These are phyloP conservation scores for Hygrocybe coccinea DNA, from an alignment of 768 basidiomycete species.

Conservation along the genomic window DNA sequence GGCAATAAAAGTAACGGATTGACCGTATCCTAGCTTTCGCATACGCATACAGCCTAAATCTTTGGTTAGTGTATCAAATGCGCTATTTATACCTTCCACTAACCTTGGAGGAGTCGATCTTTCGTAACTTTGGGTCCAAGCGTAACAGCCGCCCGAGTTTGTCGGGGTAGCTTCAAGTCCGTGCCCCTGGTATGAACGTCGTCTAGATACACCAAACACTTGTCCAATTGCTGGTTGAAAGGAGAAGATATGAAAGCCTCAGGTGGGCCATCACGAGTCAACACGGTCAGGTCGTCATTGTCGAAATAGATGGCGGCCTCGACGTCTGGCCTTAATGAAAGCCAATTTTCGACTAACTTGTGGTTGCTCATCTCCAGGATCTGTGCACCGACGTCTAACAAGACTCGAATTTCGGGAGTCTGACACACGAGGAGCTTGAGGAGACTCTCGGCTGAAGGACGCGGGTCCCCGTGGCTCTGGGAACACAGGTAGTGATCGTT, in stretches of 20 bases:
- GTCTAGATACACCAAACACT: slow-evolving; percentile 47
- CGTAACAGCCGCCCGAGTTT: slow-evolving; percentile 37
- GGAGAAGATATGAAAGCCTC: slow-evolving; percentile 37
- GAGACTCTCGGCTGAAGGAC: slow-evolving; percentile 21
- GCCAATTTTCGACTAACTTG: slow-evolving; percentile 40
- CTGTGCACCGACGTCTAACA: slow-evolving; percentile 55
- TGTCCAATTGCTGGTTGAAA: slow-evolving; percentile 30
- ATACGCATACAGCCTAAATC: slow-evolving; percentile 50
- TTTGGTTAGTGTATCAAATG: slow-evolving; percentile 8
- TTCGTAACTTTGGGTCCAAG: slow-evolving; percentile 49
- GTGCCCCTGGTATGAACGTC: slow-evolving; percentile 53
- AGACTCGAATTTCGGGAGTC: slow-evolving; percentile 38
- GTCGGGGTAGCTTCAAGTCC: slow-evolving; percentile 44
- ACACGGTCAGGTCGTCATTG: slow-evolving; percentile 33
- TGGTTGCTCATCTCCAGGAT: slow-evolving; percentile 47
- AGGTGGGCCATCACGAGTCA: slow-evolving; percentile 33
- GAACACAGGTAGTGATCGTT: slow-evolving; percentile 35
- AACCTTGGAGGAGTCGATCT: slow-evolving; percentile 49
- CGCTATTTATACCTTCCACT: slow-evolving; percentile 4
- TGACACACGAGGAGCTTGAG: slow-evolving; percentile 32
- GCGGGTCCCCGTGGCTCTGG: slow-evolving; percentile 18
- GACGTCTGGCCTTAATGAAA: slow-evolving; percentile 25
- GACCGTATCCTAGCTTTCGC: slow-evolving; percentile 44
- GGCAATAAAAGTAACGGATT: slow-evolving; percentile 46
- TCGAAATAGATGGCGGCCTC: slow-evolving; percentile 44